phyloP scores from a whole-genome alignment of 1,284 basidiomycete genomes.

The Fomitopsis palustris region DNA sequence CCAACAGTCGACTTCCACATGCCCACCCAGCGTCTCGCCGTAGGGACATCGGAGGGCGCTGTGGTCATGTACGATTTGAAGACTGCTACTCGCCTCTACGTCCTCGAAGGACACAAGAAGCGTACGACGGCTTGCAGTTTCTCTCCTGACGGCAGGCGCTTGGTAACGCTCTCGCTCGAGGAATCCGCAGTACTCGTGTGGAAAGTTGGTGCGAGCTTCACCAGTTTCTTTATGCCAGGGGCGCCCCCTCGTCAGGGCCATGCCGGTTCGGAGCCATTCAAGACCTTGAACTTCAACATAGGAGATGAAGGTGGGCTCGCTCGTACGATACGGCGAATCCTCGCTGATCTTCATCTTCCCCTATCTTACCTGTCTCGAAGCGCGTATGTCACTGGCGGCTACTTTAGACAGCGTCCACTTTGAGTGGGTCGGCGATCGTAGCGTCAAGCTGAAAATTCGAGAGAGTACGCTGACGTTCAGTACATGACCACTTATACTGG shows the following conservation, averaged over 20 bases:
- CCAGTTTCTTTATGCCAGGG: conserved; percentile 88
- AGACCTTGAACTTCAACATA: conserved; percentile 75
- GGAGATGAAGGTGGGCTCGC: conserved; percentile 52
- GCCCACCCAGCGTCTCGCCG: conserved; percentile 82
- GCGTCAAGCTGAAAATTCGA: conserved; percentile 77
- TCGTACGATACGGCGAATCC: no score
- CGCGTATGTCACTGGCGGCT: conserved; percentile 64
- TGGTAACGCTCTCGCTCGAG: conserved; percentile 85
- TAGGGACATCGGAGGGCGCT: conserved; percentile 92
- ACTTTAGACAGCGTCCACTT: conserved; percentile 75
- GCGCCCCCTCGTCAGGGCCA: conserved; percentile 89
- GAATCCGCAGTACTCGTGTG: conserved; percentile 83
- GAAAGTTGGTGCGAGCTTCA: conserved; percentile 86
- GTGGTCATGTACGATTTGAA: conserved; percentile 97
- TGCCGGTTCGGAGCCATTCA: conserved; percentile 79
- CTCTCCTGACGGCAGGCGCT: conserved; percentile 87
- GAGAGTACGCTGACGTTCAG: conserved; percentile 83
- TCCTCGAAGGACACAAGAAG: conserved; percentile 88
- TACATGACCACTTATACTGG: conserved; percentile 38
- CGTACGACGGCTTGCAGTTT: conserved; percentile 81
- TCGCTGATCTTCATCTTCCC: no score
- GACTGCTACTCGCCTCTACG: conserved; percentile 91
- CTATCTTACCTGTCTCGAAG: conserved; percentile 38
- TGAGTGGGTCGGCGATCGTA: conserved; percentile 81
- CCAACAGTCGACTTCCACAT: conserved; percentile 91